A percentile compares a stretch with the other conserved stretches of the same genome.
These are phyloP conservation scores for Acacia melanoxylon DNA, from an alignment of 306 rosid species.

Conservation along the genomic window DNA sequence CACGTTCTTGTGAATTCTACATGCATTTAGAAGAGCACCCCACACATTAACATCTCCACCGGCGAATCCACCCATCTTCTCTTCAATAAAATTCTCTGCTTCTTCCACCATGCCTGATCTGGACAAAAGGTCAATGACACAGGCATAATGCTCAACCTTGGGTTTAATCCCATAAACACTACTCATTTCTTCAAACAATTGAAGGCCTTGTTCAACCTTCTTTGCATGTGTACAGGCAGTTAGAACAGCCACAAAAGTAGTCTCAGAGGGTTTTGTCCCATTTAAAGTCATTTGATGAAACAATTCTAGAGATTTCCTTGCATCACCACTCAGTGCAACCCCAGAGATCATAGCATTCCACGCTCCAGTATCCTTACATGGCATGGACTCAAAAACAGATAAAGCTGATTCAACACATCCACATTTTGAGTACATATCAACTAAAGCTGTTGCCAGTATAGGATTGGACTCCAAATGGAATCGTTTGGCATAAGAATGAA, in stretches of 20 bases:
- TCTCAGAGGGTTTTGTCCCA: not conserved
- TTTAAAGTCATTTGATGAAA: slow-evolving; percentile 1
- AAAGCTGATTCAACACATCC: slow-evolving; percentile 45
- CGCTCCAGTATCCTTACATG: slow-evolving; percentile 35
- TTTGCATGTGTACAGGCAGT: slow-evolving; percentile 16
- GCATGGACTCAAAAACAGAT: slow-evolving; percentile 29
- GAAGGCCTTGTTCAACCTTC: slow-evolving; percentile 6
- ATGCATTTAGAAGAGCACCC: slow-evolving; percentile 79
- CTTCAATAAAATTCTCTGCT: slow-evolving; percentile 66
- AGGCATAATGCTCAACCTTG: slow-evolving; percentile 36
- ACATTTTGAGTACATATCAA: slow-evolving; percentile 52
- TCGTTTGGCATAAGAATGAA: slow-evolving; percentile 46
- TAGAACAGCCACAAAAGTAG: slow-evolving; percentile 17
- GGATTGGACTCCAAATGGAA: slow-evolving; percentile 24
- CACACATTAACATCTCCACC: slow-evolving; percentile 66
- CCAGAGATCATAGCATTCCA: slow-evolving; percentile 24
- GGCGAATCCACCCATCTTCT: slow-evolving; percentile 71
- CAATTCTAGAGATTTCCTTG: not conserved
- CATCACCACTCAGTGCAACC: slow-evolving; percentile 10
- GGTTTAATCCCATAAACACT: slow-evolving; percentile 35
- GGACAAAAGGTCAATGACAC: slow-evolving; percentile 29
- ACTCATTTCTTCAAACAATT: slow-evolving; percentile 4
- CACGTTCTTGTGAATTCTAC: slow-evolving; percentile 67
- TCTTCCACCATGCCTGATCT: slow-evolving; percentile 18
- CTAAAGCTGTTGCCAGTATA: slow-evolving; percentile 11